Evolutionary conservation across 2,329 filamentous ascomycete species (phyloP).

Genomic region (Coniochaeta pulveracea): DNA sequence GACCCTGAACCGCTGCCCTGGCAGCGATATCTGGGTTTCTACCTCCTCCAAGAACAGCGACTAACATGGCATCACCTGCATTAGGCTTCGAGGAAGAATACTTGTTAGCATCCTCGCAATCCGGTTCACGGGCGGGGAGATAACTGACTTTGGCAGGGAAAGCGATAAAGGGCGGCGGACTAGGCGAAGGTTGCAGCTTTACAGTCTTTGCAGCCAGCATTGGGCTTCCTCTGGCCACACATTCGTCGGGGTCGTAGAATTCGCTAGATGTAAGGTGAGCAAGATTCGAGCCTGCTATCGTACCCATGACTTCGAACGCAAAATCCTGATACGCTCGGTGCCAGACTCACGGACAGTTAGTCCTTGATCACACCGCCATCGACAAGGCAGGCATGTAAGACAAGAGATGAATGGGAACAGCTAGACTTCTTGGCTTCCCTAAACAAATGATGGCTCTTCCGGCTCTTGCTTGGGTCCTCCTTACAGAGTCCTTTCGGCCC

Average conservation of each 20-base stretch:
- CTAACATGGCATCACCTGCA: slow-evolving; percentile 56
- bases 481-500: no score
- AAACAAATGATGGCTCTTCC: no score
- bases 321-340: slow-evolving; percentile 15
- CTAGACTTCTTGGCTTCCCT: no score
- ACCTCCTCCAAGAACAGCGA: slow-evolving; percentile 51
- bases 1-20: slow-evolving; percentile 38
- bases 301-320: slow-evolving; percentile 29
- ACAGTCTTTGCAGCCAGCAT: slow-evolving; percentile 24
- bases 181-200: slow-evolving; percentile 37
- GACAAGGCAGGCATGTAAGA: slow-evolving; percentile 6
- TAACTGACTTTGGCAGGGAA: slow-evolving; percentile 30
- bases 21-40: slow-evolving; percentile 54
- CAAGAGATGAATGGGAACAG: no score
- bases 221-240: slow-evolving; percentile 27
- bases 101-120: slow-evolving; percentile 38
- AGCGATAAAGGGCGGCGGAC: slow-evolving; percentile 33
- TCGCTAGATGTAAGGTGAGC: slow-evolving; percentile 19
- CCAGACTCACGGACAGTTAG: slow-evolving; percentile 13
- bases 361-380: slow-evolving; percentile 20
- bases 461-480: no score
- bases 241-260: slow-evolving; percentile 33
- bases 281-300: slow-evolving; percentile 22
- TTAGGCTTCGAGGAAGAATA: slow-evolving; percentile 40
- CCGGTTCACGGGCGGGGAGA: slow-evolving; percentile 22